These are phyloP conservation scores for Selaginella moellendorffii DNA, from an alignment of 75 land plant species.

Conservation along the genomic window DNA sequence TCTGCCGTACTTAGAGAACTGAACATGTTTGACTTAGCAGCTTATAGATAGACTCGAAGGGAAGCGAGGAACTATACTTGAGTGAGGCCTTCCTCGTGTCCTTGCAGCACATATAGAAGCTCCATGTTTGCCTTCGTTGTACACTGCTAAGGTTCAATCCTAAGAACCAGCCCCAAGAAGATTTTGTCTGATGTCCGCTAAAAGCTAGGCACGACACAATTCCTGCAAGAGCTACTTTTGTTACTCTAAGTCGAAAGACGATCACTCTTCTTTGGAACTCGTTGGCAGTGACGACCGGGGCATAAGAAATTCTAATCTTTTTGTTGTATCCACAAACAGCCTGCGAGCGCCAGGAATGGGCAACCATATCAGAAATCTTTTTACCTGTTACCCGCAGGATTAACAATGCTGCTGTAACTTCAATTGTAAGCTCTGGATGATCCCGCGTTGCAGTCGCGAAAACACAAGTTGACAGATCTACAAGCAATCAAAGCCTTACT, in stretches of 20 bases:
- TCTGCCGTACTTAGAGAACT: conserved; percentile 92
- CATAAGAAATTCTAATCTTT: conserved; percentile 66
- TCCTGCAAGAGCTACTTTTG: conserved; percentile 29
- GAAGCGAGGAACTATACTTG: conserved; percentile 41
- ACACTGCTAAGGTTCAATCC: conserved; percentile 62
- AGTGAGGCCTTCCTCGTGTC: conserved; percentile 93
- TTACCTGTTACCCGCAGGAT: conserved; percentile 61
- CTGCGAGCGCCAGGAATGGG: conserved; percentile 21
- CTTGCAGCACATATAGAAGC: conserved; percentile 79
- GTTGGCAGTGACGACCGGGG: conserved; percentile 87
- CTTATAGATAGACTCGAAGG: not conserved
- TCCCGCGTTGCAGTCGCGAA: conserved; percentile 87
- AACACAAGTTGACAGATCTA: conserved; percentile 66
- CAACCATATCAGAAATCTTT: not conserved
- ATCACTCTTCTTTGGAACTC: conserved; percentile 65
- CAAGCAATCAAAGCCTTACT: conserved; percentile 6
- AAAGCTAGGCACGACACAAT: conserved; percentile 78
- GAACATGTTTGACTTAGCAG: conserved; percentile 64
- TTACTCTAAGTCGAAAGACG: not conserved
- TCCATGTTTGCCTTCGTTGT: conserved; percentile 72
- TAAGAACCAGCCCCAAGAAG: conserved; percentile 89
- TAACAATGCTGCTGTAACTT: conserved; percentile 86
- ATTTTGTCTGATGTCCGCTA: conserved; percentile 45
- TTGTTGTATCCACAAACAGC: conserved; percentile 94
- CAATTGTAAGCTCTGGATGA: conserved; percentile 99